Percentiles rank a stretch among this genome's conserved stretches.
Conservation (phyloP, 2,329 filamentous ascomycete species). For the Diaporthe australafricana region DNA sequence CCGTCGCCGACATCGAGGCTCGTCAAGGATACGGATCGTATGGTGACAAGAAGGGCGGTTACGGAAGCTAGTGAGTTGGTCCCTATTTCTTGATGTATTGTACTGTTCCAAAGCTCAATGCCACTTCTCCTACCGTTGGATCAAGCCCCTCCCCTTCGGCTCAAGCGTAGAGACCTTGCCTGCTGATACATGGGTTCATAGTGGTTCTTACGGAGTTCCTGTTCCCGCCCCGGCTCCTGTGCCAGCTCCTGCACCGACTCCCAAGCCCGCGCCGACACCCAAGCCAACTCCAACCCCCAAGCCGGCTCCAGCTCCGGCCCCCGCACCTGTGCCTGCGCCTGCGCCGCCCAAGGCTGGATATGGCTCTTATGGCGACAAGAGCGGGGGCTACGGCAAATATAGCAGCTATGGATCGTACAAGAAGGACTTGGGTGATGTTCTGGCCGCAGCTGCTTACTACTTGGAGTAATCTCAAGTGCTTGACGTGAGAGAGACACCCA, state of each 20-base stretch:
- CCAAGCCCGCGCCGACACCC: background rate
- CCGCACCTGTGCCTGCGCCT: background rate
- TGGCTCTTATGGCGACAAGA: background rate
- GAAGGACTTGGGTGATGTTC: conserved; percentile 9
- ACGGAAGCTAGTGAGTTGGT: conserved; percentile 5
- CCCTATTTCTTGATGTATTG: no score
- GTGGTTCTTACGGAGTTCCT: background rate
- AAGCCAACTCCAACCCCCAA: background rate
- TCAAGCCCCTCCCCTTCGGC: background rate
- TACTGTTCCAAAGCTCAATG: no score
- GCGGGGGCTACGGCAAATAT: conserved; percentile 16
- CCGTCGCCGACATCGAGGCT: conserved; percentile 1
- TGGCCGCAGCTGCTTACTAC: background rate
- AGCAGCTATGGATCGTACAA: background rate
- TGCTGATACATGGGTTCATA: background rate
- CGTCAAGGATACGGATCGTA: conserved; percentile 1
- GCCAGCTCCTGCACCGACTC: background rate
- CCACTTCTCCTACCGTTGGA: background rate
- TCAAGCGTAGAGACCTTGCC: background rate
- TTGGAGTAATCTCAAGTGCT: background rate
- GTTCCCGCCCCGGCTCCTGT: background rate
- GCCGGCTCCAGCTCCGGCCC: background rate
- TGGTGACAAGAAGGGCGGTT: conserved; percentile 14
- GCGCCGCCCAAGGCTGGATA: background rate
- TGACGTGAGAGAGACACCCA: background rate